Evolutionary conservation across 164 flowering plant genomes (phyloP).

Genomic region (Liquidambar formosana): DNA sequence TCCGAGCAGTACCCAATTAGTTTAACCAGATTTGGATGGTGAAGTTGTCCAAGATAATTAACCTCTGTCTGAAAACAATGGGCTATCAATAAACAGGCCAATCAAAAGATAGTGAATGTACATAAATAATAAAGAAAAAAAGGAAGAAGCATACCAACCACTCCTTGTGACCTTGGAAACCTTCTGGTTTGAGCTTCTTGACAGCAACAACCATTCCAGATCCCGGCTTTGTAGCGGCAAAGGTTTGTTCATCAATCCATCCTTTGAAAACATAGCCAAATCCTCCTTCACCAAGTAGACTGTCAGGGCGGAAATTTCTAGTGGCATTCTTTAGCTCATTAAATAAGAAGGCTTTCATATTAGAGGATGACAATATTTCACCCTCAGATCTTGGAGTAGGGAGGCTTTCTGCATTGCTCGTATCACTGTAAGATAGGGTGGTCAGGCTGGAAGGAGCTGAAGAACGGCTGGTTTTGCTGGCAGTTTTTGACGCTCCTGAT

Average conservation of each 20-base stretch:
- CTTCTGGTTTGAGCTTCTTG: conserved; percentile 85
- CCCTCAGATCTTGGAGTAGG: conserved; percentile 74
- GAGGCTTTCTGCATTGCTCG: conserved; percentile 27
- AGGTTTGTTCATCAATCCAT: conserved; percentile 79
- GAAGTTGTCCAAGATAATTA: conserved; percentile 79
- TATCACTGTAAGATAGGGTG: conserved; percentile 5
- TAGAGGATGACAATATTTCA: conserved; percentile 63
- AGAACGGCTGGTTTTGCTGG: conserved; percentile 39
- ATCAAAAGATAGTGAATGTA: neutral
- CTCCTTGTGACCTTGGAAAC: conserved; percentile 84
- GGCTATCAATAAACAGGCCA: conserved; percentile 7
- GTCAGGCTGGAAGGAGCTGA: conserved; percentile 18
- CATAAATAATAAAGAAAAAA: neutral
- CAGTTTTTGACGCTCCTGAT: conserved; percentile 42
- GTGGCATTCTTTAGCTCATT: conserved; percentile 79
- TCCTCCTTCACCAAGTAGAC: conserved; percentile 90
- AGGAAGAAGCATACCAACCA: conserved; percentile 53
- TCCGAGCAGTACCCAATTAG: conserved; percentile 88
- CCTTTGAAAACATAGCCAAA: conserved; percentile 91
- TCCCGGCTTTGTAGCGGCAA: conserved; percentile 67
- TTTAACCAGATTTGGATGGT: conserved; percentile 86
- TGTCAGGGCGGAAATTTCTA: conserved; percentile 77
- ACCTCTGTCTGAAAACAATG: conserved; percentile 75
- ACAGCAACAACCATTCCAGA: conserved; percentile 81
- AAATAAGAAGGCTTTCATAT: conserved; percentile 66